phyloP scores from a whole-genome alignment of 1,284 basidiomycete species.

The Phellopilus nigrolimitatus region DNA sequence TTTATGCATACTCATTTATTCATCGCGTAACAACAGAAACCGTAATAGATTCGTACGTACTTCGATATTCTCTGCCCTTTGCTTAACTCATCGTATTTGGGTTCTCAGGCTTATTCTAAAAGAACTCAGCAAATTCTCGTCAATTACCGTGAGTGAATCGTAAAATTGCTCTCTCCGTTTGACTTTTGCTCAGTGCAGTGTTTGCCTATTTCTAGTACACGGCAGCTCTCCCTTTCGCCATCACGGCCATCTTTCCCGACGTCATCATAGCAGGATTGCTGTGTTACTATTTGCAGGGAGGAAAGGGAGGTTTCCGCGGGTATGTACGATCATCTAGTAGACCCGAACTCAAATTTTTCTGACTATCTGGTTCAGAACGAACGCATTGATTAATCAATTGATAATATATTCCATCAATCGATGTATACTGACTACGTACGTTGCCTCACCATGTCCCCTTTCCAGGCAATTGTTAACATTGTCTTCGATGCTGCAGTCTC shows the following conservation, averaged over 20 bases:
- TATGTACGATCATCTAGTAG: background rate
- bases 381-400: slow-evolving; percentile 37
- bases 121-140: slow-evolving; percentile 2
- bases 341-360: background rate
- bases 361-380: slow-evolving; percentile 30
- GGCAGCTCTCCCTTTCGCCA: slow-evolving; percentile 36
- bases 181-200: no score
- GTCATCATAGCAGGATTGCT: slow-evolving; percentile 37
- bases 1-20: no score
- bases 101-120: slow-evolving; percentile 11
- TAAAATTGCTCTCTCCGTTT: no score
- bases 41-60: slow-evolving; percentile 12
- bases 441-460: slow-evolving; percentile 5
- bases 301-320: slow-evolving; percentile 22
- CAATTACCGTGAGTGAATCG: slow-evolving; percentile 10
- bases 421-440: slow-evolving; percentile 42
- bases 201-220: slow-evolving; percentile 9
- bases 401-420: slow-evolving; percentile 43
- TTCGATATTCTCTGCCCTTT: background rate
- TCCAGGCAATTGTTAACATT: background rate
- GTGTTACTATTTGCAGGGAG: slow-evolving; percentile 34
- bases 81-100: background rate
- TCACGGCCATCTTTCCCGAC: slow-evolving; percentile 37
- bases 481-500: slow-evolving; percentile 26
- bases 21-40: no score